phyloP scores from a whole-genome alignment of 1,139 yeast genomes.

The Debaryomycetaceae sp. region DNA sequence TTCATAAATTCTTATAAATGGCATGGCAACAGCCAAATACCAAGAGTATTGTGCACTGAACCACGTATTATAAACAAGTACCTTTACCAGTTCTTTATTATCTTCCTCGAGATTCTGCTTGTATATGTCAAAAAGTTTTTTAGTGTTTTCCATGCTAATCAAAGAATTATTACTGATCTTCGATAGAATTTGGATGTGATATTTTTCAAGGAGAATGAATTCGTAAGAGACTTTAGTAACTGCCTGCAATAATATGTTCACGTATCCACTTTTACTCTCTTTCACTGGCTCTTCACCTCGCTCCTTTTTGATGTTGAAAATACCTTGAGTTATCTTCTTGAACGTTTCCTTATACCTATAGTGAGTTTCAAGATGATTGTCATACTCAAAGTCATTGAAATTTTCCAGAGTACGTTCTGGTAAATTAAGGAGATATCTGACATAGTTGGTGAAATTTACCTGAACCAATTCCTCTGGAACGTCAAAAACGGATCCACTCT shows the following conservation, averaged over 20 bases:
- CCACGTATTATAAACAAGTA: slow-evolving; percentile 31
- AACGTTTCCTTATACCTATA: slow-evolving; percentile 28
- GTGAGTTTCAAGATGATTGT: slow-evolving; percentile 24
- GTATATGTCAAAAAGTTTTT: slow-evolving; percentile 21
- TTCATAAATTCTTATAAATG: slow-evolving; percentile 38
- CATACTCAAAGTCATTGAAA: slow-evolving; percentile 11
- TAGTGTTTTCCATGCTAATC: slow-evolving; percentile 23
- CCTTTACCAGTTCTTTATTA: slow-evolving; percentile 22
- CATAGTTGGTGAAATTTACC: slow-evolving; percentile 36
- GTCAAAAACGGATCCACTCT: slow-evolving; percentile 12
- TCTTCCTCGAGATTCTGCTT: slow-evolving; percentile 12
- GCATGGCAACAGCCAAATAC: slow-evolving; percentile 35
- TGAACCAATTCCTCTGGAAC: slow-evolving; percentile 38
- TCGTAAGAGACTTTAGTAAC: slow-evolving; percentile 41
- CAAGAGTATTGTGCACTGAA: slow-evolving; percentile 39
- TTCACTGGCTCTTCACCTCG: slow-evolving; percentile 20
- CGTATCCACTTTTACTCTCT: slow-evolving; percentile 2
- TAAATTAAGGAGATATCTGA: slow-evolving; percentile 32
- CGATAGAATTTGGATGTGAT: slow-evolving; percentile 36
- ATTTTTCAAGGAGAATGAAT: slow-evolving; percentile 39
- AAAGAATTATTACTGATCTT: slow-evolving; percentile 34
- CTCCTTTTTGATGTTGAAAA: slow-evolving; percentile 27
- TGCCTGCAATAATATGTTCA: slow-evolving; percentile 24
- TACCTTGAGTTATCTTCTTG: slow-evolving; percentile 21
- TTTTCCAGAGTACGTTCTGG: slow-evolving; percentile 19